Percentiles rank a stretch among this genome's conserved stretches.
Conservation (phyloP, 495 filamentous ascomycete genomes). For the Annulohypoxylon stygium region DNA sequence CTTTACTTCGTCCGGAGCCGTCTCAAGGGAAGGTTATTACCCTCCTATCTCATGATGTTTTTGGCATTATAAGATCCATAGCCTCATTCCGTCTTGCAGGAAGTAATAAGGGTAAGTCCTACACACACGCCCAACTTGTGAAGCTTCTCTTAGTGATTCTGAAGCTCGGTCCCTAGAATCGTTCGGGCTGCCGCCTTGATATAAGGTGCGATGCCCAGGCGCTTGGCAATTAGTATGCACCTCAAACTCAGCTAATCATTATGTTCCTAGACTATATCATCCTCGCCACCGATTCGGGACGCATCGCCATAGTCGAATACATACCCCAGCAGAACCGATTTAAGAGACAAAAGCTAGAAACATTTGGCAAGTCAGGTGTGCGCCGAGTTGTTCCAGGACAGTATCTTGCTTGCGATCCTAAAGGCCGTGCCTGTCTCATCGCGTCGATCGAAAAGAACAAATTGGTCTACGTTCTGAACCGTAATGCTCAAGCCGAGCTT, state of each 20-base stretch:
- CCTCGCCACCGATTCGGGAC: slow-evolving; percentile 93
- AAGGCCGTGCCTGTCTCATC: slow-evolving; percentile 93
- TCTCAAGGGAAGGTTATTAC: slow-evolving; percentile 86
- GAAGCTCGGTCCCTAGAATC: slow-evolving; percentile 69
- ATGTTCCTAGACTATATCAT: slow-evolving; percentile 89
- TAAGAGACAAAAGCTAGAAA: slow-evolving; percentile 91
- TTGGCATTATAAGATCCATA: slow-evolving; percentile 91
- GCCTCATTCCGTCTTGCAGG: slow-evolving; percentile 91
- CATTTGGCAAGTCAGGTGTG: slow-evolving; percentile 97
- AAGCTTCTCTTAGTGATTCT: slow-evolving; percentile 93
- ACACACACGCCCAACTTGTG: slow-evolving; percentile 57
- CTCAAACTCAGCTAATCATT: slow-evolving; percentile 70
- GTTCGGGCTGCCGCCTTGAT: slow-evolving; percentile 57
- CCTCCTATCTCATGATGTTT: slow-evolving; percentile 90
- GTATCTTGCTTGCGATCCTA: slow-evolving; percentile 93
- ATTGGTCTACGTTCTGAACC: slow-evolving; percentile 97
- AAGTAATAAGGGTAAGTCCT: slow-evolving; percentile 90
- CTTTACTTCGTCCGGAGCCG: slow-evolving; percentile 87
- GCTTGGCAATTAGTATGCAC: slow-evolving; percentile 1
- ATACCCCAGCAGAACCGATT: slow-evolving; percentile 88
- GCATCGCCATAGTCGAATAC: slow-evolving; percentile 95
- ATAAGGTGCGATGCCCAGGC: slow-evolving; percentile 46
- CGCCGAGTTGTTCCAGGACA: slow-evolving; percentile 94
- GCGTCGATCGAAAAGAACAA: slow-evolving; percentile 98
- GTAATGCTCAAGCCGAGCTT: slow-evolving; percentile 92